These are phyloP conservation scores for Hibiscus trionum DNA, from an alignment of 345 rosid species.

Conservation along the genomic window DNA sequence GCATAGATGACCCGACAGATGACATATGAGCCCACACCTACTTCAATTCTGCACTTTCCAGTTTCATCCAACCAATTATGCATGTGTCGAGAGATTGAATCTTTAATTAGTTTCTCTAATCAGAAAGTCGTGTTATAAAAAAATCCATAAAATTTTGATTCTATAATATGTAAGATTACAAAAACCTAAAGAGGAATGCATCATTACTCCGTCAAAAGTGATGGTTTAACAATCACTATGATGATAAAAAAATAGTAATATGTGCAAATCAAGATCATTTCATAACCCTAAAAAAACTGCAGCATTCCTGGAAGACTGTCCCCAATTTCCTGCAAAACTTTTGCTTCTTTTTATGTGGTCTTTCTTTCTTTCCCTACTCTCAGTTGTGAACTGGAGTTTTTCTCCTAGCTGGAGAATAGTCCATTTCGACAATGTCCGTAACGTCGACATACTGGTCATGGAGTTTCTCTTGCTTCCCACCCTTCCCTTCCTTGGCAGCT, in stretches of 20 bases:
- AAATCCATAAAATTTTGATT: neutral
- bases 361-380: neutral
- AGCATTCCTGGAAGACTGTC: conserved; percentile 28
- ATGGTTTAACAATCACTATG: neutral
- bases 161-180: neutral
- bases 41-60: no score
- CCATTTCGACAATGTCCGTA: conserved; percentile 26
- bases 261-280: conserved; percentile 11
- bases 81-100: neutral
- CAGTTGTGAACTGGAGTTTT: conserved; percentile 50
- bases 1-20: conserved; percentile 1
- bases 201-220: conserved; percentile 7
- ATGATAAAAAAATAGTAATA: neutral
- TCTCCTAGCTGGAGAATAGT: conserved; percentile 46
- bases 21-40: conserved; percentile 10
- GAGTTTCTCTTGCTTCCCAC: conserved; percentile 5
- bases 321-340: neutral
- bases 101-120: neutral
- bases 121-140: neutral
- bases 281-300: conserved; percentile 32
- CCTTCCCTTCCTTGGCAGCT: neutral
- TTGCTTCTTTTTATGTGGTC: neutral
- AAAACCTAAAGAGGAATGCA: conserved; percentile 1
- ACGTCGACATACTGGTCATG: neutral
- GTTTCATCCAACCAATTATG: neutral